These are phyloP conservation scores for Beauveria rudraprayagi DNA, from an alignment of 2,329 filamentous ascomycete genomes.

Conservation along the genomic window DNA sequence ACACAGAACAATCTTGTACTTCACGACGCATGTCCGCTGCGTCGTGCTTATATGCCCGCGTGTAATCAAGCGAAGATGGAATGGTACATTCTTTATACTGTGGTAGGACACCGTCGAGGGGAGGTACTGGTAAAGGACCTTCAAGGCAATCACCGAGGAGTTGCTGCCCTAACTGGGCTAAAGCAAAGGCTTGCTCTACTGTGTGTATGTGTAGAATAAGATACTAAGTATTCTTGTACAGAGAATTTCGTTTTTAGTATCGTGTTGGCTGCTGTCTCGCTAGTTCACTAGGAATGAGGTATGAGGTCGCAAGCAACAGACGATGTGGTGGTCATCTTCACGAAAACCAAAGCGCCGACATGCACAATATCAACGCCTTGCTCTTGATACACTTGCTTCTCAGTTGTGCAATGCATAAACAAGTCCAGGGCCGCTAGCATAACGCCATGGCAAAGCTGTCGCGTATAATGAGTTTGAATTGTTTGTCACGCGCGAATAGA, in stretches of 20 bases:
- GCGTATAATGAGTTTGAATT: not conserved
- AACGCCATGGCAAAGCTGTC: not conserved
- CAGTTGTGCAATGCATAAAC: not conserved
- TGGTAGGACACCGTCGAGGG: too few relatives aligned
- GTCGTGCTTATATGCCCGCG: not conserved
- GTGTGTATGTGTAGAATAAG: not conserved
- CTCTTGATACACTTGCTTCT: not conserved
- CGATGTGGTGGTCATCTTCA: not conserved
- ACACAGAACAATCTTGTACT: not conserved
- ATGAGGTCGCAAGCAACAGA: not conserved
- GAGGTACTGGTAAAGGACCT: too few relatives aligned
- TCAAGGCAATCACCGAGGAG: not conserved
- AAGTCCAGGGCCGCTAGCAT: not conserved
- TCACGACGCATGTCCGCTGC: not conserved
- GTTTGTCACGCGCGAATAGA: not conserved
- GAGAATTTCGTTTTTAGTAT: not conserved
- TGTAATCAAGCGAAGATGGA: not conserved
- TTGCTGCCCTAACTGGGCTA: too few relatives aligned
- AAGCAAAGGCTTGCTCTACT: not conserved
- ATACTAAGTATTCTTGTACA: not conserved
- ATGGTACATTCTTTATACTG: not conserved
- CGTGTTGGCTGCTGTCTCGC: not conserved
- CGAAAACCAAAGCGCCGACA: not conserved
- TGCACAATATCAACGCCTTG: too few relatives aligned
- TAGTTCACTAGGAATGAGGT: not conserved